Percentiles rank a stretch among this genome's conserved stretches.
Conservation (phyloP, 768 basidiomycete genomes). For the Kwoniella sp. region DNA sequence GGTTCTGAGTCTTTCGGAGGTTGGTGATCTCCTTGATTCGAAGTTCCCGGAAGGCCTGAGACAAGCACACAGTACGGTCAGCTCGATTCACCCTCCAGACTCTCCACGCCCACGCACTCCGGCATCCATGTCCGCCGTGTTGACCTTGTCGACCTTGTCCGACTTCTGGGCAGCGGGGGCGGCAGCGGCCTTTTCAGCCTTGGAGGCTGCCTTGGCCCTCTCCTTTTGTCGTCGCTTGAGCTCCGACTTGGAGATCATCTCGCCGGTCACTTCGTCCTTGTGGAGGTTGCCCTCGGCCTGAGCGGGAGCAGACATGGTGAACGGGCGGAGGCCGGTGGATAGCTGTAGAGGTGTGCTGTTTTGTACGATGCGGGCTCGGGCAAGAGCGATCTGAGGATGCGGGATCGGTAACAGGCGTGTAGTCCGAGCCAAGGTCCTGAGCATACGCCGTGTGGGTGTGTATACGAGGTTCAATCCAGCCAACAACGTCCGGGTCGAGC, state of each 20-base stretch:
- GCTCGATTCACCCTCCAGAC: neutral
- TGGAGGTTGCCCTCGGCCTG: slow-evolving; percentile 43
- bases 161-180: slow-evolving; percentile 47
- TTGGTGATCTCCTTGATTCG: slow-evolving; percentile 82
- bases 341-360: neutral
- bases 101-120: slow-evolving; percentile 60
- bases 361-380: neutral
- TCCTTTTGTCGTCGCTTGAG: slow-evolving; percentile 90
- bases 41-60: slow-evolving; percentile 92
- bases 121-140: slow-evolving; percentile 82
- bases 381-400: neutral
- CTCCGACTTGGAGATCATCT: slow-evolving; percentile 97
- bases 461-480: too few relatives aligned
- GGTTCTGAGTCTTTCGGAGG: slow-evolving; percentile 74
- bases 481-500: too few relatives aligned
- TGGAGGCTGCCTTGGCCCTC: slow-evolving; percentile 66
- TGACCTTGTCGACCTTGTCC: slow-evolving; percentile 49
- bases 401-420: neutral
- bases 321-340: neutral
- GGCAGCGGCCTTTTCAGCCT: slow-evolving; percentile 61
- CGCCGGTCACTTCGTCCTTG: slow-evolving; percentile 68
- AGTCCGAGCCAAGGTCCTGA: slow-evolving; percentile 12
- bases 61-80: neutral
- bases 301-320: slow-evolving; percentile 48
- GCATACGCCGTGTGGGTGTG: slow-evolving; percentile 17